Percentiles rank a stretch among this genome's conserved stretches.
These are phyloP conservation scores for Lepidium aucheri DNA, from an alignment of 345 rosid species.

Conservation along the genomic window DNA sequence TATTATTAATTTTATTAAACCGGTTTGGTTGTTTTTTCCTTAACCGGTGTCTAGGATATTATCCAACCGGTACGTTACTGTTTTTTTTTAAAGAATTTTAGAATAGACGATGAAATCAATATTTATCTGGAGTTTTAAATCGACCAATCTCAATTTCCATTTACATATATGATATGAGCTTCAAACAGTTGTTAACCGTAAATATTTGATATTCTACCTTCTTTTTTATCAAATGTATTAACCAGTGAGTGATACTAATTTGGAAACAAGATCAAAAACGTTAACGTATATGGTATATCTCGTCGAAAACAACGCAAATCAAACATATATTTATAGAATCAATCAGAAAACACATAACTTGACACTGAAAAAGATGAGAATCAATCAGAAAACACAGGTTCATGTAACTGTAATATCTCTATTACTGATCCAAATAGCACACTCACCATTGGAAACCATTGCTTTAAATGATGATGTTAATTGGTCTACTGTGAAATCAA, in stretches of 20 bases:
- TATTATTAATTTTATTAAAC: neutral
- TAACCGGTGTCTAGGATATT: constrained; percentile 3
- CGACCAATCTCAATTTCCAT: neutral
- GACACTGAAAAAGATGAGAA: neutral
- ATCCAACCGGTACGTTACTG: neutral
- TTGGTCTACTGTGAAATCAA: neutral
- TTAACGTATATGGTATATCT: neutral
- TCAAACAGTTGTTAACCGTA: neutral
- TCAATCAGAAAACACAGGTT: constrained; percentile 1
- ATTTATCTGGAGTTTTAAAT: neutral
- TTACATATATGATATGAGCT: neutral
- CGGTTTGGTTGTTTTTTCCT: neutral
- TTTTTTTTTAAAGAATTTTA: neutral
- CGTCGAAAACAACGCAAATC: neutral
- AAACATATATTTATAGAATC: neutral
- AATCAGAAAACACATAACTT: neutral
- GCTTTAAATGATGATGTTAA: neutral
- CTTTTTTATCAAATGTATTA: neutral
- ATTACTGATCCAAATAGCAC: constrained; percentile 7
- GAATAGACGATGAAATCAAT: neutral
- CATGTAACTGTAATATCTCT: neutral
- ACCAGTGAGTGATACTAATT: neutral
- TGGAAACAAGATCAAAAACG: neutral
- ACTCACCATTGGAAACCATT: neutral
- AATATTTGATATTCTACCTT: neutral